Evolutionary conservation across 148 eudicot genomes (phyloP).

Genomic region (Silene latifolia): DNA sequence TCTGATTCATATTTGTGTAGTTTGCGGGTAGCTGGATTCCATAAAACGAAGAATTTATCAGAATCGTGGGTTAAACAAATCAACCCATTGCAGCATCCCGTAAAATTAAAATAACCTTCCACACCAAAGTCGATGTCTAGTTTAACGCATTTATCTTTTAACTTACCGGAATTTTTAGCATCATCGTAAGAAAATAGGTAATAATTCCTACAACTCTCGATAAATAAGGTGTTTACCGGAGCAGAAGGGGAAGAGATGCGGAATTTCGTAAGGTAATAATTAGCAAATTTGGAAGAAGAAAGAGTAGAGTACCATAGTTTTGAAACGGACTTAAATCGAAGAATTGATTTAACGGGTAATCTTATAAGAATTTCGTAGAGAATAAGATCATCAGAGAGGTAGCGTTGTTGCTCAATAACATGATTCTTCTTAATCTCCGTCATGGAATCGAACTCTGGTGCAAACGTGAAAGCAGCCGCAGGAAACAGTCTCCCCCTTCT

Average conservation of each 20-base stretch:
- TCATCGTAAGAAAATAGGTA: conserved; percentile 6
- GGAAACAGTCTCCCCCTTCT: too few species aligned
- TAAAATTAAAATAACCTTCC: too few species aligned
- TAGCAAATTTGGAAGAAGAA: conserved; percentile 7
- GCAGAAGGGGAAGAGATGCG: neutral
- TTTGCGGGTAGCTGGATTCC: neutral
- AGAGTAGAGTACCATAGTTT: conserved; percentile 23
- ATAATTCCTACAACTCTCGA: neutral
- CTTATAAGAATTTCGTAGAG: neutral
- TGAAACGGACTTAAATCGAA: conserved; percentile 15
- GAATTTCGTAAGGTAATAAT: neutral
- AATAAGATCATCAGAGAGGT: conserved; percentile 16
- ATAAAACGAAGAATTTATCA: neutral
- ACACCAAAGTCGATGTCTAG: neutral
- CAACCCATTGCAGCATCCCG: conserved; percentile 1
- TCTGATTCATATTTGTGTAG: neutral
- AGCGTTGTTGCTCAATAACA: neutral
- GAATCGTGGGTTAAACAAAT: neutral
- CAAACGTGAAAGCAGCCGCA: too few species aligned
- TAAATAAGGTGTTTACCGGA: neutral
- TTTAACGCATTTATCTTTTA: neutral
- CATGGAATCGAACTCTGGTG: too few species aligned
- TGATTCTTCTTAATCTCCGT: neutral
- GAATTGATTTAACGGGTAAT: conserved; percentile 9
- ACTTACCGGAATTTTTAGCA: neutral